Percentiles rank a stretch among this genome's conserved stretches.
These are phyloP conservation scores for Colletotrichum sp. DNA, from an alignment of 2,329 filamentous ascomycete genomes.

Conservation along the genomic window DNA sequence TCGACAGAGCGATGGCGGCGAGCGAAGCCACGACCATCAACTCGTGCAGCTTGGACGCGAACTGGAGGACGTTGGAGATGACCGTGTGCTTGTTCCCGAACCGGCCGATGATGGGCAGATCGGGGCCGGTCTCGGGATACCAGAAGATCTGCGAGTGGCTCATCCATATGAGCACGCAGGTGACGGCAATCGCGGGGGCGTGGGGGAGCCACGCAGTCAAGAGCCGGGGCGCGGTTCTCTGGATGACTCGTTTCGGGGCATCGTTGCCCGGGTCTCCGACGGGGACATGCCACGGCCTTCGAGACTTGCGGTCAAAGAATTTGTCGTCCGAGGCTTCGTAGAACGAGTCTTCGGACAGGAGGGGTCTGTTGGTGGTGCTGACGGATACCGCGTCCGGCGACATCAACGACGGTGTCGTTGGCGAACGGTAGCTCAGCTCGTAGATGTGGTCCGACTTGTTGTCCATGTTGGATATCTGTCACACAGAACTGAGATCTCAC, in stretches of 20 bases:
- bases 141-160: neutral
- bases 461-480: neutral
- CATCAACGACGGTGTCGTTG: neutral
- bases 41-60: slow-evolving; percentile 1
- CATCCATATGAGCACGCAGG: neutral
- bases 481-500: neutral
- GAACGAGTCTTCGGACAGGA: neutral
- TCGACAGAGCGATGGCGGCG: neutral
- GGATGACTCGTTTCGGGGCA: neutral
- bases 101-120: neutral
- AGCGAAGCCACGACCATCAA: neutral
- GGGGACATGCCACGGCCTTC: neutral
- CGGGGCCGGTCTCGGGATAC: neutral
- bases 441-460: neutral
- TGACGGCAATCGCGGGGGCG: neutral
- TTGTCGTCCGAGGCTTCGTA: neutral
- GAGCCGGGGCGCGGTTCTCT: neutral
- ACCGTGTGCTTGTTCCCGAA: neutral
- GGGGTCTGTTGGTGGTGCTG: neutral
- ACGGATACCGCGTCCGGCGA: neutral
- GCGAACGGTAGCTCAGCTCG: neutral
- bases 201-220: neutral
- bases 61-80: slow-evolving; percentile 1
- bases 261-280: neutral
- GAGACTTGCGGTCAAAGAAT: neutral